Base-by-base conservation (phyloP, 2,329 filamentous ascomycete genomes). In the Amauroascus niger region DNA sequence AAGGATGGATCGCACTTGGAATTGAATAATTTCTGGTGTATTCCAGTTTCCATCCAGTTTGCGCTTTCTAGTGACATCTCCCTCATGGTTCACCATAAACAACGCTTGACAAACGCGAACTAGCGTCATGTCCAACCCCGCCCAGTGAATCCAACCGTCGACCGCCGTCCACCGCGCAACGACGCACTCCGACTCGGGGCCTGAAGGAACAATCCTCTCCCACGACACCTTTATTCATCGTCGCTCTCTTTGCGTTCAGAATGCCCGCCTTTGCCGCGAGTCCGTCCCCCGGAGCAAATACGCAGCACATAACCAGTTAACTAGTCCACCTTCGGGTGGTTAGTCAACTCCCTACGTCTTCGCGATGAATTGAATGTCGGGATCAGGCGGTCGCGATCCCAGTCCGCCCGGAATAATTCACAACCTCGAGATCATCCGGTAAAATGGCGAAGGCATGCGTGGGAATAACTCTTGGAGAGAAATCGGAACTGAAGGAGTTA, bases 141-240 rank as follows among this genome's bases (percentile, higher is more conserved):
- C n/a, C n/a, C n/a, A n/a, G n/a, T n/a, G n/a, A n/a, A n/a, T n/a
- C n/a, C n/a, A n/a, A n/a, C n/a, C n/a, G n/a, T n/a, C n/a, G n/a
- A n/a, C n/a, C n/a, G n/a, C n/a, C n/a, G 65, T 86, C 82, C 0
- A 73, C 69, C 0, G 84, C 78, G 4, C 79, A 80, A 87, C 35
- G 83, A 73, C 20, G 83, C 83, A 28, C 24, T 82, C 74, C 83
- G 83, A 87, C 1, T 78, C 65, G 0, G 75, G 72, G 0, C 78
- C 74, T 52, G 74, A 67, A 0, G 69, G 63, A 1, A 69, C 76
- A 6, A 79, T 76, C 58, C 66, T 66, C 7, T 67, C 65, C 73
- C 78, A 86, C 0, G 75, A 73, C 11, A 65, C 66, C 66, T 87
- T n/a, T 87, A 63, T 87, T 87, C 16, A 79, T 83, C 2, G 84